Base-by-base conservation (phyloP, 2,329 filamentous ascomycete species). In the Claviceps maximensis region DNA sequence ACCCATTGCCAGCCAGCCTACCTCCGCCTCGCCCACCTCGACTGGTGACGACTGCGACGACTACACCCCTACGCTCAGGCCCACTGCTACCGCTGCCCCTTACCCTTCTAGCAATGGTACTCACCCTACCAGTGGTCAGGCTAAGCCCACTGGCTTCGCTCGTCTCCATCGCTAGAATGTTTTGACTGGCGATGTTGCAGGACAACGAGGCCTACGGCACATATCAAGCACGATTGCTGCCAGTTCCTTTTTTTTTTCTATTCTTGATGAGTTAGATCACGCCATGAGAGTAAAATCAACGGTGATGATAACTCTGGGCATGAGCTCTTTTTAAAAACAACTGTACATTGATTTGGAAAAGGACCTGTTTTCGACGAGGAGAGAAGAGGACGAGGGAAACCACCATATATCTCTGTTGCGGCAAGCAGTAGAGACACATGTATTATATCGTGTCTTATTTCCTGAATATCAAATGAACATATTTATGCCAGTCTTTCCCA, bases 21-120 rank as follows among this genome's bases (percentile, higher is more conserved):
- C 42, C 23, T 27, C 19, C 23, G 17, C 29, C 9, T n/a, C 4
- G 13, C 27, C 15, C 17, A 15, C 47, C 13, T 23, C 47, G 9
- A 15, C 47, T 4, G 15, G 58, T 38, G 56, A 55, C 52, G 60
- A 58, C 57, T 53, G 59, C 25, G 58, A 55, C 38, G 54, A 59
- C 41, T 57, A 56, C 54, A 61, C 61, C 57, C 59, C 54, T 58
- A 60, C 54, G 15, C 42, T 60, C 40, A 58, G 63, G 58, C 58
- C 61, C 40, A 66, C 64, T 38, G 64, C 68, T 55, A 69, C 68
- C 51, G 65, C 69, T 54, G 61, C 71, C 55, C 72, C 72, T 58
- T 72, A 67, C 66, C 72, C 72, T 49, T 64, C 61, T 50, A 62
- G 63, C 57, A 70, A 70, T 66, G 64, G 64, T 54, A 69, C 69